These are phyloP conservation scores for Theobroma grandiflorum DNA, from an alignment of 441 rosid species.

Conservation along the genomic window DNA sequence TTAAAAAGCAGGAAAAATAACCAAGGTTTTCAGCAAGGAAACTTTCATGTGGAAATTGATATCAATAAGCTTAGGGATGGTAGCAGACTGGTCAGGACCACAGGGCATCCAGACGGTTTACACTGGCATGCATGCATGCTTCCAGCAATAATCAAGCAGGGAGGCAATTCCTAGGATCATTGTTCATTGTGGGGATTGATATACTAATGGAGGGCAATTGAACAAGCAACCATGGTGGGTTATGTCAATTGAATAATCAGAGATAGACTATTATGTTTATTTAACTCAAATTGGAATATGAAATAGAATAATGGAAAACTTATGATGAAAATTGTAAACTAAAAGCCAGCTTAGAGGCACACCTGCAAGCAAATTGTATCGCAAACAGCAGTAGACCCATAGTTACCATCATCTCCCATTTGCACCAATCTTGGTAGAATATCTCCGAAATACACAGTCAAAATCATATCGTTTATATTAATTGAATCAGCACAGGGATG, in stretches of 20 bases:
- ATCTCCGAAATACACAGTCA: conserved; percentile 85
- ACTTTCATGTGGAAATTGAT: background rate
- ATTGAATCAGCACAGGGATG: conserved; percentile 73
- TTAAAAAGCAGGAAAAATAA: background rate
- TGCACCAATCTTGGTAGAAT: conserved; percentile 78
- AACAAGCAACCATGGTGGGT: background rate
- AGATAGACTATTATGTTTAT: background rate
- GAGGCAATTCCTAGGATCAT: background rate
- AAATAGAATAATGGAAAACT: background rate
- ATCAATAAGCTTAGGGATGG: background rate
- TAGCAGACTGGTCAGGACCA: background rate
- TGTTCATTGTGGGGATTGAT: background rate
- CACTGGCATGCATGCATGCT: no score
- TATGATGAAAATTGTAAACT: background rate
- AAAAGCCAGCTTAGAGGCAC: conserved; percentile 17
- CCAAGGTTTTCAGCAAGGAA: background rate
- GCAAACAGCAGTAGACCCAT: conserved; percentile 85
- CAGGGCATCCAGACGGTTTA: background rate
- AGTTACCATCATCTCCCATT: conserved; percentile 88
- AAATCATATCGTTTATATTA: conserved; percentile 78
- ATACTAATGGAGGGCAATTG: background rate
- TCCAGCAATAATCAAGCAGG: background rate
- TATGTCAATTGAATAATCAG: background rate
- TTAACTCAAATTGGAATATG: background rate
- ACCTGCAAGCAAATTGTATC: conserved; percentile 94